A percentile compares a stretch with the other conserved stretches of the same genome.
Evolutionary conservation across 129 eudicot genomes (phyloP).

Genomic region (Erigeron canadensis): DNA sequence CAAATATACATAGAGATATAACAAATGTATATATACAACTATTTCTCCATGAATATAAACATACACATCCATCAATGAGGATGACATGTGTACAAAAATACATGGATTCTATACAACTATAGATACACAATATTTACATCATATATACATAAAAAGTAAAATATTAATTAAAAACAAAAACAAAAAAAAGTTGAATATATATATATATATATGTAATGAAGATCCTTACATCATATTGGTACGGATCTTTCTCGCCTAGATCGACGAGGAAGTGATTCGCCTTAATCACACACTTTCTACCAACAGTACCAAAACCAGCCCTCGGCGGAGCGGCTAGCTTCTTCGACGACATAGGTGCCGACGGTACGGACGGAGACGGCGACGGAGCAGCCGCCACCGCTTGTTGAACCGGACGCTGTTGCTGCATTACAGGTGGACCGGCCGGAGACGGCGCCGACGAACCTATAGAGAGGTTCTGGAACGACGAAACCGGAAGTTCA

Average conservation of each 20-base stretch:
- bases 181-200: too few relatives aligned
- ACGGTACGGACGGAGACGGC: slow-evolving; percentile 4
- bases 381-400: slow-evolving; percentile 7
- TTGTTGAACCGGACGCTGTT: slow-evolving; percentile 6
- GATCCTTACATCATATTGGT: slow-evolving; percentile 71
- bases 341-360: slow-evolving; percentile 43
- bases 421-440: slow-evolving; percentile 19
- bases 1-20: background rate
- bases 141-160: background rate
- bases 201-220: too few relatives aligned
- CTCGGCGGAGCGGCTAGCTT: slow-evolving; percentile 43
- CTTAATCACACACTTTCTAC: slow-evolving; percentile 39
- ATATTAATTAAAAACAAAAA: too few relatives aligned
- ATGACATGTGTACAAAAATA: background rate
- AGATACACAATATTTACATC: background rate
- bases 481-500: background rate
- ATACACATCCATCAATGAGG: background rate
- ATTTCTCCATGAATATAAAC: background rate
- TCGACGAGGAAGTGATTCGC: slow-evolving; percentile 80
- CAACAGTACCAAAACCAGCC: slow-evolving; percentile 48
- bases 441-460: too few relatives aligned
- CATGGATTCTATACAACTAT: background rate
- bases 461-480: too few relatives aligned
- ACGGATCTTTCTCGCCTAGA: slow-evolving; percentile 48
- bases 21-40: background rate